These are phyloP conservation scores for Quercus rubra DNA, from an alignment of 306 rosid genomes.

Conservation along the genomic window DNA sequence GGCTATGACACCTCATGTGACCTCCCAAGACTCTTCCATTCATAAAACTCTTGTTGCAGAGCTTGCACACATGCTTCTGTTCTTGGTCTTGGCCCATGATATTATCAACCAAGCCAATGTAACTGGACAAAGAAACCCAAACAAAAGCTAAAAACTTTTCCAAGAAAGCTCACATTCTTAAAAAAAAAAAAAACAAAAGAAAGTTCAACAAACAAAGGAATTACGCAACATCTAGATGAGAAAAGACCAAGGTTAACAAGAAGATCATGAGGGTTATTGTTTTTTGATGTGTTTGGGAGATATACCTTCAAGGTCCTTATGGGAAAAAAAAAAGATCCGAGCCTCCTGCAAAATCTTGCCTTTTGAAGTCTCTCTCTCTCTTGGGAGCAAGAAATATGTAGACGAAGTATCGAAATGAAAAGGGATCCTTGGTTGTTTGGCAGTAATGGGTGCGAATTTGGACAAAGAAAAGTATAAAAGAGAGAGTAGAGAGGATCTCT, in stretches of 20 bases:
- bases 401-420: background rate
- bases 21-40: constrained; percentile 53
- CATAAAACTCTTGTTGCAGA: constrained; percentile 36
- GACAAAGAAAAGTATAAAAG: background rate
- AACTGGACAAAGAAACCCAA: constrained; percentile 14
- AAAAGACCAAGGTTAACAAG: background rate
- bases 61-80: constrained; percentile 35
- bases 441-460: background rate
- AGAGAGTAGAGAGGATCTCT: background rate
- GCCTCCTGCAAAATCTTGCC: background rate
- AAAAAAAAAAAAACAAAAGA: background rate
- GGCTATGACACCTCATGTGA: constrained; percentile 40
- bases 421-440: background rate
- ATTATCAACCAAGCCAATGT: background rate
- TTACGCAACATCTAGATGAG: constrained; percentile 23
- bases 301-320: background rate
- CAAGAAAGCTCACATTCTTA: constrained; percentile 14
- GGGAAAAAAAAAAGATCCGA: constrained; percentile 4
- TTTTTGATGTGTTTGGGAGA: constrained; percentile 2
- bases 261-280: background rate
- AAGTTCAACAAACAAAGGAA: constrained; percentile 30
- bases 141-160: background rate
- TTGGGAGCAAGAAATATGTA: background rate
- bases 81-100: constrained; percentile 37
- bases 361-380: constrained; percentile 8